Evolutionary conservation across 1,284 basidiomycete genomes (phyloP).

Genomic region (Amylostereum chailletii): DNA sequence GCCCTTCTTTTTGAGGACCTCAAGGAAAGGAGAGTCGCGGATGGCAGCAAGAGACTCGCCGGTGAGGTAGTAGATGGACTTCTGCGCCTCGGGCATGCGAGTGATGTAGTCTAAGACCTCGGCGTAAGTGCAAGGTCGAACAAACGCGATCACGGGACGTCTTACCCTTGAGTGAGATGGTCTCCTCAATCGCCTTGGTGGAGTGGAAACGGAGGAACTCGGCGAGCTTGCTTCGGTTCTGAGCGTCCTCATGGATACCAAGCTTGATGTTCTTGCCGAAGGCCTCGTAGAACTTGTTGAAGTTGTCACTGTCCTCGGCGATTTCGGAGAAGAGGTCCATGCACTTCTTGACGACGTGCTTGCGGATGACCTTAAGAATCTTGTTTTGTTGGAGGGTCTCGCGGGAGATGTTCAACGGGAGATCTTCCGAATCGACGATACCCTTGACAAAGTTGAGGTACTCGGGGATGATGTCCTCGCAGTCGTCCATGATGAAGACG

Average conservation of each 20-base stretch:
- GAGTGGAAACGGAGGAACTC: slow-evolving; percentile 99
- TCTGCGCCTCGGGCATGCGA: slow-evolving; percentile 98
- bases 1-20: slow-evolving; percentile 99
- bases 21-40: slow-evolving; percentile 96
- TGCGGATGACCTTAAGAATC: slow-evolving; percentile 99
- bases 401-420: slow-evolving; percentile 99
- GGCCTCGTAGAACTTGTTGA: slow-evolving; percentile 92
- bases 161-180: slow-evolving; percentile 88
- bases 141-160: slow-evolving; percentile 4
- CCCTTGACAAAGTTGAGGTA: slow-evolving; percentile 99
- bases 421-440: slow-evolving; percentile 99
- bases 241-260: slow-evolving; percentile 98
- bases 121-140: slow-evolving; percentile 1
- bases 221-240: slow-evolving; percentile 98
- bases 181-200: slow-evolving; percentile 91
- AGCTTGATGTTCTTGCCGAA: slow-evolving; percentile 99
- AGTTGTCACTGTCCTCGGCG: slow-evolving; percentile 99
- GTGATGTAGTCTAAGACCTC: slow-evolving; percentile 85
- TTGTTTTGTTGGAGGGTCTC: slow-evolving; percentile 99
- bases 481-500: slow-evolving; percentile 99
- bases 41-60: slow-evolving; percentile 93
- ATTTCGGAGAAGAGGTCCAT: slow-evolving; percentile 95
- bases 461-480: slow-evolving; percentile 98
- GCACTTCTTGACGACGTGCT: slow-evolving; percentile 98
- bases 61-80: slow-evolving; percentile 99